These are phyloP conservation scores for Phytopythium cucurbitacearum DNA, from an alignment of 352 stramenopile genomes.

Conservation along the genomic window DNA sequence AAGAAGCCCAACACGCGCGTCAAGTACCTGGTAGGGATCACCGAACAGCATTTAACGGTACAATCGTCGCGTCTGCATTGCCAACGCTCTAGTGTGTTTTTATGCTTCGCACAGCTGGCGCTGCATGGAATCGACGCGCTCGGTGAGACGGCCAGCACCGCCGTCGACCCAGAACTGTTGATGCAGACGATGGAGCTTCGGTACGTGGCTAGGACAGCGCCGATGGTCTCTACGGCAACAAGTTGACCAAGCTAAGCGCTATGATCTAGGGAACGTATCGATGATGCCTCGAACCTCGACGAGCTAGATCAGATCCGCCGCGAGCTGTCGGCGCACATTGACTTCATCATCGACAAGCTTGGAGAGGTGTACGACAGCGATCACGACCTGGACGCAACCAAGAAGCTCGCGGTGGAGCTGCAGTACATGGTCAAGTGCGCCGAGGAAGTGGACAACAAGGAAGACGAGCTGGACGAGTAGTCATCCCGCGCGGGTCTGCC, in stretches of 20 bases:
- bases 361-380: constrained; percentile 71
- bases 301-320: constrained; percentile 53
- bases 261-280: constrained; percentile 60
- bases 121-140: constrained; percentile 82
- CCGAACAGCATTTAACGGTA: not conserved
- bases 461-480: constrained; percentile 70
- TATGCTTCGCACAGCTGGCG: constrained; percentile 36
- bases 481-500: not conserved
- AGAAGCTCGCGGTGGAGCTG: constrained; percentile 66
- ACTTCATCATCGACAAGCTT: constrained; percentile 67
- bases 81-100: not conserved
- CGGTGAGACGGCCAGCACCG: constrained; percentile 66
- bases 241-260: not conserved
- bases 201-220: constrained; percentile 16
- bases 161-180: constrained; percentile 65
- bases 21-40: constrained; percentile 66
- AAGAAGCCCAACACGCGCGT: constrained; percentile 82
- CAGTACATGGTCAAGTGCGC: constrained; percentile 87
- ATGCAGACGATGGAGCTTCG: constrained; percentile 87
- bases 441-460: constrained; percentile 69
- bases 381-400: constrained; percentile 71
- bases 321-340: constrained; percentile 63
- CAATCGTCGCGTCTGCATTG: constrained; percentile 4
- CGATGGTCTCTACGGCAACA: not conserved
- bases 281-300: constrained; percentile 42